Base-by-base conservation (phyloP, 805 yeast genomes). In the Priceomyces melissophilus region DNA sequence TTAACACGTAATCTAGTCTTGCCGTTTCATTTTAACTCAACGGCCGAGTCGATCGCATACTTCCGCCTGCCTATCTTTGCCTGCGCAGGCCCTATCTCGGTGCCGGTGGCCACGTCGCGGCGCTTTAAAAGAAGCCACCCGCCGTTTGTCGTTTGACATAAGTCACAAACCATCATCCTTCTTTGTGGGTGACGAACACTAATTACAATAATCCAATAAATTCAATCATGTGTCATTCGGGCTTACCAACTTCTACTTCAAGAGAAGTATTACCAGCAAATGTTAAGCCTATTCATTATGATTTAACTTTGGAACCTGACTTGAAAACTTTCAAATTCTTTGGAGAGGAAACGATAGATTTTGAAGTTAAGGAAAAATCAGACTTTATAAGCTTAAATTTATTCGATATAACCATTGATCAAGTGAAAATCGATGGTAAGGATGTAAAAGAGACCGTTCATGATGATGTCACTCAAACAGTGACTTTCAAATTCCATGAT, bases 351-450 rank as follows among this genome's bases (percentile, higher is more conserved):
- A 63, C 67, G 37, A 79, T 82, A 50, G 79, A 76, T 38, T 66
- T 82, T 49, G 61, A 67, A 32, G 80, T 81, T 34, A 67, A 71
- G 32, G 81, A 78, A 44, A 49, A 57, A 27, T 60, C 79, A 30
- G 58, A 71, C 44, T 57, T 56, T 20, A 69, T 82, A 42, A 66
- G 74, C 17, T 66, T 87, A 53, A 85, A 87, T 68, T 57, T 78
- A 14, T 51, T 80, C 15, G 95, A 87, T 35, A 73, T 86, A 45
- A 84, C 79, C 10, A 69, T 84, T 50, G 74, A 75, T 45, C 58
- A 68, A 28, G 83, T 79, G 12, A 59, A 55, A 38, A 51, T 69
- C 47, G 54, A 66, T 42, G 66, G 59, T 41, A 39, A 40, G n/a
- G 44, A 38, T 16, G 49, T 57, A 23, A 30, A 55, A 5, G 49